Base-by-base conservation (phyloP, 2,329 filamentous ascomycete species). In the Ophiostoma tasmaniense region DNA sequence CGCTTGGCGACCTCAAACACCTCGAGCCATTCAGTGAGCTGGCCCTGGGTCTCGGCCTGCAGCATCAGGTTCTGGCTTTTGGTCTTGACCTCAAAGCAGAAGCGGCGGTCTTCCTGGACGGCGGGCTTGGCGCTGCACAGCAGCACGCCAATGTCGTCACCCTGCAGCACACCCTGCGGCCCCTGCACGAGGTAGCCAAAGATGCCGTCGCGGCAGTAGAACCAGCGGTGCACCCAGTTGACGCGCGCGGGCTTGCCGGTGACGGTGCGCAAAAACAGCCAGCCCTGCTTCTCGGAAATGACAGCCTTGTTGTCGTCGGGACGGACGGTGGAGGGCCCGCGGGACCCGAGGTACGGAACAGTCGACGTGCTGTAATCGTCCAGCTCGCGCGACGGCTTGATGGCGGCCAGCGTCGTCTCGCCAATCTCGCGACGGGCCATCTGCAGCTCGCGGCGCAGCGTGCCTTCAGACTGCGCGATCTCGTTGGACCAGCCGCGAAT, bases 81-180 rank as follows among this genome's bases (percentile, higher is more conserved):
- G 2, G 95, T 99, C 82, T 98, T 99, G 75, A 99, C 90, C 79
- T 99, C 95, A 75, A 99, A 97, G 77, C 95, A 98, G 79, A 98
- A 99, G 20, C 95, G 87, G 52, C 95, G 88, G 75, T 99, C 95
- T 79, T 99, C 95, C 73, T 92, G 89, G 67, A 96, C 90, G 0
- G 93, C 93, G 22, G 93, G 93, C 74, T 94, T 92, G 66, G 95
- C 90, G 75, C 92, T 96, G 80, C 95, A 99, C 52, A 99, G 87
- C 67, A 99, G 80, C 2, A 99, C 93, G 55, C 95, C 95, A 71
- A 97, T 96, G 79, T 96, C 93, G 75, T 99, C 95, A 64, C 93
- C 96, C 77, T 98, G 94, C 73, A 98, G 88, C 28, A 99, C 95
- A 42, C 93, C 94, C 70, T 93, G 88, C 0, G 87, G 82, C 3